A percentile compares a stretch with the other conserved stretches of the same genome.
phyloP scores from a whole-genome alignment of 164 flowering plant species.

The Kingdonia uniflora region DNA sequence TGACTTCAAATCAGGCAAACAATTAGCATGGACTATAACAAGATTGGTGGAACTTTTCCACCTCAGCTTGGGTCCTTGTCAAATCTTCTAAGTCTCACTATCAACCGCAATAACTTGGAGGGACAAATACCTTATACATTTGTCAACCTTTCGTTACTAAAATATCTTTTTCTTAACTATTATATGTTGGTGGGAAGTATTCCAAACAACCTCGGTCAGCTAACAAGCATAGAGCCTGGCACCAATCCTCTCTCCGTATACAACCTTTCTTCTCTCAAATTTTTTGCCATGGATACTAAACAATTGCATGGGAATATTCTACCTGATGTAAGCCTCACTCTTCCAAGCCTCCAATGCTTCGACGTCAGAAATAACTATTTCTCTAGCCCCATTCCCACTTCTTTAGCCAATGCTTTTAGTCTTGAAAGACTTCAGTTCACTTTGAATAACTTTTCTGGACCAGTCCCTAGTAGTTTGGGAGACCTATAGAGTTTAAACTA shows the following conservation, averaged over 20 bases:
- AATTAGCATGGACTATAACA: constrained; percentile 7
- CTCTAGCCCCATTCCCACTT: neutral
- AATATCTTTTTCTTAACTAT: neutral
- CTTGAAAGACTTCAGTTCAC: neutral
- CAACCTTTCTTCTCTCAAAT: neutral
- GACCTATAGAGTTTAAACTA: neutral
- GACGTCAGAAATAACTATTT: neutral
- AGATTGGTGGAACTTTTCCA: constrained; percentile 7
- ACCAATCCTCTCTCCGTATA: neutral
- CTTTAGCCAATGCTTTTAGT: neutral
- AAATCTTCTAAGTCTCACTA: no score
- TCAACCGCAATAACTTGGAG: constrained; percentile 26
- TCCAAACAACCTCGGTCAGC: constrained; percentile 9
- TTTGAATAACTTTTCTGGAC: no score
- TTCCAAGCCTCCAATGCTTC: neutral
- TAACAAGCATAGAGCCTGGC: constrained; percentile 7
- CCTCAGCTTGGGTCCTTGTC: neutral
- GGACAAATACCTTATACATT: constrained; percentile 25
- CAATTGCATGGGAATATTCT: neutral
- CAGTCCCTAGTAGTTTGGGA: no score
- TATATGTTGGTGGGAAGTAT: constrained; percentile 14
- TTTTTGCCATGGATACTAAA: no score
- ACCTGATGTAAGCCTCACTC: neutral
- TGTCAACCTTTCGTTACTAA: constrained; percentile 26
- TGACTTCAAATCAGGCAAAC: no score